phyloP scores from a whole-genome alignment of 116 monocot genomes.

The Dioscorea cayenensis region DNA sequence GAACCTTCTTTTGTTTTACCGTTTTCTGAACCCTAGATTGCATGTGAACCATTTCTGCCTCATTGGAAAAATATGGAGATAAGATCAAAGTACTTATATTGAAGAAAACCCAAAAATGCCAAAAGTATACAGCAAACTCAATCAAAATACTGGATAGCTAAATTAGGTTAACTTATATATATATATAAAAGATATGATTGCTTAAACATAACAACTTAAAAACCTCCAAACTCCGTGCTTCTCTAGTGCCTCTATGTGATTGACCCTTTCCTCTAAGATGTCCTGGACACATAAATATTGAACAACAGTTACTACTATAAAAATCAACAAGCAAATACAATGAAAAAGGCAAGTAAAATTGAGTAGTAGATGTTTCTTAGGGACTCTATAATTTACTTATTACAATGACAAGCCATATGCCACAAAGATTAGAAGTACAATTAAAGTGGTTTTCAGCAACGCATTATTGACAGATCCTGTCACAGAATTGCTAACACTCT shows the following conservation, averaged over 20 bases:
- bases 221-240: slow-evolving; percentile 3
- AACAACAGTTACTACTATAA: not conserved
- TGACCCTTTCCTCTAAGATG: slow-evolving; percentile 2
- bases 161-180: not conserved
- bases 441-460: no score
- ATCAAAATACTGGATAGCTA: not conserved
- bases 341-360: not conserved
- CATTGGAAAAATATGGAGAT: not conserved
- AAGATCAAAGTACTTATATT: not conserved
- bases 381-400: no score
- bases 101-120: not conserved
- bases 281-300: not conserved
- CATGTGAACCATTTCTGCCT: not conserved
- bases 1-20: no score
- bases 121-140: not conserved
- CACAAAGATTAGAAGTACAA: no score
- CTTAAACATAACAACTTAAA: not conserved
- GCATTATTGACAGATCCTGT: no score
- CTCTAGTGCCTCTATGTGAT: slow-evolving; percentile 5
- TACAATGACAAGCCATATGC: no score
- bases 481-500: no score
- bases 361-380: no score
- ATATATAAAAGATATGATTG: not conserved
- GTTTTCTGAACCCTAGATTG: no score
- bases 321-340: not conserved